Evolutionary conservation across 768 basidiomycete species (phyloP).

Genomic region (Macrolepiota albuminosa): DNA sequence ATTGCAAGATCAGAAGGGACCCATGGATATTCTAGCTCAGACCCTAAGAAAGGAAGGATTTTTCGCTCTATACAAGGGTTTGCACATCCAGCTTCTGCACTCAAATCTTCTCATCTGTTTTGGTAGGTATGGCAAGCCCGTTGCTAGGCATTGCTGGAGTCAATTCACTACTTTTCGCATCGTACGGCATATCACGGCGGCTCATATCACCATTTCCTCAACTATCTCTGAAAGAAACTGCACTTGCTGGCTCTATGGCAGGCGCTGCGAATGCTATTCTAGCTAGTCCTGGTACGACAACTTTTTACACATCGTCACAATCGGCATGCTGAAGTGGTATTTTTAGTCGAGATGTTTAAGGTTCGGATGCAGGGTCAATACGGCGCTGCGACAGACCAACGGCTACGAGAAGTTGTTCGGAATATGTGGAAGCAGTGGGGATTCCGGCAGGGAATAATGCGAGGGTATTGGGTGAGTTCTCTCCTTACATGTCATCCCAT

Average conservation of each 20-base stretch:
- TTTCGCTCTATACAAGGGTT: constrained; percentile 93
- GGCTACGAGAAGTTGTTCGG: constrained; percentile 59
- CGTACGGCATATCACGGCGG: constrained; percentile 78
- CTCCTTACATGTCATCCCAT: background rate
- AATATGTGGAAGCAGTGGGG: constrained; percentile 92
- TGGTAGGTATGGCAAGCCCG: constrained; percentile 82
- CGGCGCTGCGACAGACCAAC: constrained; percentile 74
- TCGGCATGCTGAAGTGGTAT: background rate
- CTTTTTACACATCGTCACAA: background rate
- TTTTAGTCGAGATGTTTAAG: constrained; percentile 94
- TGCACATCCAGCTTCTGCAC: background rate
- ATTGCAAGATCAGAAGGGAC: constrained; percentile 63
- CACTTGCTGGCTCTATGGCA: constrained; percentile 86
- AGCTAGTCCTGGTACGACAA: constrained; percentile 73
- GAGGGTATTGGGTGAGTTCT: constrained; percentile 85
- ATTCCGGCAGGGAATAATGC: constrained; percentile 84
- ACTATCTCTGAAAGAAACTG: constrained; percentile 73
- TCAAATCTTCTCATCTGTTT: background rate
- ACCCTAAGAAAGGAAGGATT: constrained; percentile 88
- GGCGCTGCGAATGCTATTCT: constrained; percentile 88
- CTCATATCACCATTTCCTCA: constrained; percentile 87
- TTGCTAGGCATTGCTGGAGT: constrained; percentile 92
- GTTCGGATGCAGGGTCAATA: constrained; percentile 98
- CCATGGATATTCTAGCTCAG: constrained; percentile 83
- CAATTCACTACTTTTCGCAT: constrained; percentile 91